Conservation (phyloP, 139 green algal species). For the Micromonas pusilla region DNA sequence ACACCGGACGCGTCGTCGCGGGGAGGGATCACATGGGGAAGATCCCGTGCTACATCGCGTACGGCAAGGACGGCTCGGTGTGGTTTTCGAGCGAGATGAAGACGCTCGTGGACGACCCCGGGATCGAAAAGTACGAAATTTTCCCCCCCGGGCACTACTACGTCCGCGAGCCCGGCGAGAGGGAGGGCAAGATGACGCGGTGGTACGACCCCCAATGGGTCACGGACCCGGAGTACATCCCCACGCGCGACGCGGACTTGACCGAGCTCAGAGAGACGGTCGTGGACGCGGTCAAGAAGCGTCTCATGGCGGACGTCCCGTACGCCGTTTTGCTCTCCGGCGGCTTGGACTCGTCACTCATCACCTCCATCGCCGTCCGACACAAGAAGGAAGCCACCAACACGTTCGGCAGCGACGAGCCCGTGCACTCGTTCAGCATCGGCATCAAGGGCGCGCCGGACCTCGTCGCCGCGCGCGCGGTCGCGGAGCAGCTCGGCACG, state of each 20-base stretch:
- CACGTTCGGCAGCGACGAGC: conserved; percentile 71
- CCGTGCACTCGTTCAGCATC: conserved; percentile 83
- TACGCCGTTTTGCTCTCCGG: conserved; percentile 90
- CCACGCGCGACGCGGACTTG: background rate
- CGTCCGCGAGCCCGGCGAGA: conserved; percentile 1
- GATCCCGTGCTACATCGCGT: conserved; percentile 81
- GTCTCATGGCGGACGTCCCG: conserved; percentile 93
- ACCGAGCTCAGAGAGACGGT: conserved; percentile 11
- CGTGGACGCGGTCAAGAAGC: conserved; percentile 64
- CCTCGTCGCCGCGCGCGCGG: conserved; percentile 65
- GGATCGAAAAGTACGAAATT: conserved; percentile 46
- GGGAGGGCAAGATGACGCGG: background rate
- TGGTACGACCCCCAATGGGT: conserved; percentile 23
- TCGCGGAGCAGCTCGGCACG: conserved; percentile 82
- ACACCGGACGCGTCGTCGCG: conserved; percentile 58
- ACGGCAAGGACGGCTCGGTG: conserved; percentile 68
- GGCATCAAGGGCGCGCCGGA: conserved; percentile 82
- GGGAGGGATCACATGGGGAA: conserved; percentile 90
- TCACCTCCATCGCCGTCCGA: conserved; percentile 67
- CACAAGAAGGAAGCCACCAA: conserved; percentile 49
- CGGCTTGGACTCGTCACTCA: conserved; percentile 78
- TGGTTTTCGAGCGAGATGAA: conserved; percentile 98
- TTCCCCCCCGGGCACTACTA: conserved; percentile 67
- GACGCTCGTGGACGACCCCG: conserved; percentile 18
- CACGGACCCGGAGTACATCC: conserved; percentile 20